Evolutionary conservation across 257 asterid species (phyloP).

Genomic region (Echium plantagineum): DNA sequence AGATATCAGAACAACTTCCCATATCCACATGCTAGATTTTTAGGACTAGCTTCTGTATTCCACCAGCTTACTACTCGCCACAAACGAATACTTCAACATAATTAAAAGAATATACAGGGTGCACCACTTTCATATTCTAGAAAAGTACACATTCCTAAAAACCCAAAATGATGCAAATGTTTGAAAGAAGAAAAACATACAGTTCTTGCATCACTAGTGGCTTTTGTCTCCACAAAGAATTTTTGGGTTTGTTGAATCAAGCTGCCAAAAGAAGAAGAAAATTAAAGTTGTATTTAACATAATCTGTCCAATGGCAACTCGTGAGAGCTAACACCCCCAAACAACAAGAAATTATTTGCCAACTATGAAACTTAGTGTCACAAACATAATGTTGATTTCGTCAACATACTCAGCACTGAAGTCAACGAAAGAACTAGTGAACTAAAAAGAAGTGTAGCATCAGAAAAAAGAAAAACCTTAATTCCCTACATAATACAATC

Average conservation of each 20-base stretch:
- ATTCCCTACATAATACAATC: no score
- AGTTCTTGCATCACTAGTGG: constrained; percentile 23
- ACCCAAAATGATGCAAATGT: background rate
- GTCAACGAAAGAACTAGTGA: background rate
- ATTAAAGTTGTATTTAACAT: background rate
- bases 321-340: background rate
- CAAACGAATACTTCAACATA: no score
- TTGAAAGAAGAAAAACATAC: constrained; percentile 14
- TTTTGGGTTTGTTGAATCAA: constrained; percentile 26
- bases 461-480: no score
- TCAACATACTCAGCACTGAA: background rate
- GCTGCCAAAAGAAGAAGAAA: constrained; percentile 14
- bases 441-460: background rate
- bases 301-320: background rate
- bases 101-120: background rate
- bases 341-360: no score
- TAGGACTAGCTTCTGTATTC: background rate
- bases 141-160: background rate
- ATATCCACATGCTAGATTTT: no score
- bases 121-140: background rate
- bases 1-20: no score
- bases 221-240: constrained; percentile 24
- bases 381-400: no score
- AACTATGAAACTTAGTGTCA: background rate
- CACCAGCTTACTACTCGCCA: background rate